Evolutionary conservation across 1,139 yeast species (phyloP).

Genomic region (Pichia sp.): DNA sequence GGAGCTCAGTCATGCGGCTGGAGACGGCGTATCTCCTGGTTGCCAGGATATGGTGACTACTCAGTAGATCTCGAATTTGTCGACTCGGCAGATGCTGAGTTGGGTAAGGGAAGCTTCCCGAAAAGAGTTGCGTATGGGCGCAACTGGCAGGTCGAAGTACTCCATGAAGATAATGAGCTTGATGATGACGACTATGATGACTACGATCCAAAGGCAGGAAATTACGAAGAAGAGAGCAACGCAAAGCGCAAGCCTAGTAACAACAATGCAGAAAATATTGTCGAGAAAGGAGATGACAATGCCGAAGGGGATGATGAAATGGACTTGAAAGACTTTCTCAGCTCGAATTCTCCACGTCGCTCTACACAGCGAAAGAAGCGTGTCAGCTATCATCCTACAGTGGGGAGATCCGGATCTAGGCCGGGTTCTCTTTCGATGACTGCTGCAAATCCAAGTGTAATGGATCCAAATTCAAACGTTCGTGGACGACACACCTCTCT

Average conservation of each 20-base stretch:
- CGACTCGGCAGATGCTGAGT: conserved; percentile 1
- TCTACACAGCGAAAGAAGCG: neutral
- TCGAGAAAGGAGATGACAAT: conserved; percentile 40
- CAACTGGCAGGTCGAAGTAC: neutral
- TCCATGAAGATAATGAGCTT: conserved; percentile 5
- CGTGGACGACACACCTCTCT: neutral
- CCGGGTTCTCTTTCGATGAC: neutral
- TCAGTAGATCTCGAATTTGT: conserved; percentile 11
- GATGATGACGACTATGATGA: neutral
- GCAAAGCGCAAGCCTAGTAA: neutral
- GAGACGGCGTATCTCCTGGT: conserved; percentile 24
- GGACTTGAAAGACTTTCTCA: conserved; percentile 10
- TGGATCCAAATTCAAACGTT: neutral
- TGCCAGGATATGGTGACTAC: conserved; percentile 28
- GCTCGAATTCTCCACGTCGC: neutral
- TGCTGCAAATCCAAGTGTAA: neutral
- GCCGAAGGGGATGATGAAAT: conserved; percentile 34
- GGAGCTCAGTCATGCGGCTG: conserved; percentile 20
- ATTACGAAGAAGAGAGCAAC: neutral
- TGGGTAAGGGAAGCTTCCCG: neutral
- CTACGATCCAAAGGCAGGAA: neutral
- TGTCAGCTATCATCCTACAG: neutral
- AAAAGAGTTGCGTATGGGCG: conserved; percentile 2
- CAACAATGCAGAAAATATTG: conserved; percentile 22
- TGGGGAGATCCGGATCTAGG: neutral